Evolutionary conservation across 352 stramenopile species (phyloP), one percentile per base, ranked within the genome.

Genomic region (Pythium aristosporum): DNA sequence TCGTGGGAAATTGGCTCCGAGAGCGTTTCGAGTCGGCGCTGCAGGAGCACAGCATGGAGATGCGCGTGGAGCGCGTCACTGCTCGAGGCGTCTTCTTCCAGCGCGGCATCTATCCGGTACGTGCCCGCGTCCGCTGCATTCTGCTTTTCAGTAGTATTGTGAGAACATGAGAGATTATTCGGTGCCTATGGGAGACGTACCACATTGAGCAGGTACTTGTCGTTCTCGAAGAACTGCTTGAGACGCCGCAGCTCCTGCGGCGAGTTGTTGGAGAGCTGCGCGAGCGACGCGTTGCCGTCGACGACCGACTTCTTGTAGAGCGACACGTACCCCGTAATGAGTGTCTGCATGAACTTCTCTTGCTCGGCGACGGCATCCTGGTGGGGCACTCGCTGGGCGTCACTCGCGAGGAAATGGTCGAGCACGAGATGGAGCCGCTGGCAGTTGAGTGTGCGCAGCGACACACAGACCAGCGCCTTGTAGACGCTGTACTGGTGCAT

Each of bases 371-470:
- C 68, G 16, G 56, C 25, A 8, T 74, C 62, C 47, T 73, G 49
- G 30, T 73, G 57, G 13, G 61, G 61, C 25, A 71, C 50, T 25
- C 28, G 8, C 1, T 10, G 50, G 10, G 54, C 67, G 20, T 67
- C 43, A 20, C 30, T 61, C 32, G 63, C 52, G 25, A 89, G 52
- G 65, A 85, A 87, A 47, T 87, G 64, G 36, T 73, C 66, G 23
- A 73, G 57, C 25, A 87, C 69, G 48, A 89, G 67, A 53, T 91
- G 72, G 42, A 89, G 68, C 13, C 82, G 80, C 68, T 90, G 76
- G 42, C 73, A 84, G 61, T 88, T 89, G 41, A 91, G 64, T n/a
- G 82, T 91, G 5, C 74, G 78, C 52, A 91, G 65, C 47, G 77
- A 79, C 20, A 91, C 80, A 54, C 76, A 77, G 20, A 68, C 64